Evolutionary conservation across 176 grass and related monocot genomes (phyloP), one percentile per base, ranked within the genome.

Genomic region (Stipa capillata): DNA sequence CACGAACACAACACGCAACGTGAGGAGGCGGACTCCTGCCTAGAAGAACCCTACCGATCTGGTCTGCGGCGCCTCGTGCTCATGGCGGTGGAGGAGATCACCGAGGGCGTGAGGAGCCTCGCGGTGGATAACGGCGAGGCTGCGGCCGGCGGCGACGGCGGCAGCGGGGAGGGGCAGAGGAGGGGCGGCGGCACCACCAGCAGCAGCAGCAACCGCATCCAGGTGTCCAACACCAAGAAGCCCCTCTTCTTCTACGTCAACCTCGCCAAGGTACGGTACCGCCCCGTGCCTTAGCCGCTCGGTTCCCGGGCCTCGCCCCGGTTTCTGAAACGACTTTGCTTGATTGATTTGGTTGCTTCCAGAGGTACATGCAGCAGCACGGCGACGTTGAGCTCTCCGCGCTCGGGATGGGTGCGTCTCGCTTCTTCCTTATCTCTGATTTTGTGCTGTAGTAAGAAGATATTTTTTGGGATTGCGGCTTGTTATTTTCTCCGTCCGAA

Each of bases 181-280:
- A 79, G 83, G 76, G 81, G 65, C 64, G 84, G n/a, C n/a, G n/a
- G n/a, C n/a, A n/a, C n/a, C n/a, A n/a, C 17, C 24, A 69, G 28
- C 29, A 9, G 73, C 41, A 90, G 77, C 67, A 88, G 89, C 82
- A 97, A 97, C 74, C 86, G 94, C 70, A 91, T 94, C 89, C 94
- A 91, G 82, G 89, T 97, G 16, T 97, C 94, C 57, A 97, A 93
- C 57, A 97, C 91, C 10, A 97, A 97, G 82, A 97, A 94, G 59
- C 91, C 94, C 47, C 91, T 97, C 58, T 94, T 94, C 82, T 97
- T 97, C 79, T 97, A 97, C 18, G 94, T 97, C 84, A 97, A 97
- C 71, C 91, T 97, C 53, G 94, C 94, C 76, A 97, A 97, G 94
- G 94, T 94, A 77, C 71, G 47, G 4, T 1, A 0, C 6, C 72